These are phyloP conservation scores for Aspergillus ellipticus DNA, from an alignment of 495 filamentous ascomycete species.

Conservation along the genomic window DNA sequence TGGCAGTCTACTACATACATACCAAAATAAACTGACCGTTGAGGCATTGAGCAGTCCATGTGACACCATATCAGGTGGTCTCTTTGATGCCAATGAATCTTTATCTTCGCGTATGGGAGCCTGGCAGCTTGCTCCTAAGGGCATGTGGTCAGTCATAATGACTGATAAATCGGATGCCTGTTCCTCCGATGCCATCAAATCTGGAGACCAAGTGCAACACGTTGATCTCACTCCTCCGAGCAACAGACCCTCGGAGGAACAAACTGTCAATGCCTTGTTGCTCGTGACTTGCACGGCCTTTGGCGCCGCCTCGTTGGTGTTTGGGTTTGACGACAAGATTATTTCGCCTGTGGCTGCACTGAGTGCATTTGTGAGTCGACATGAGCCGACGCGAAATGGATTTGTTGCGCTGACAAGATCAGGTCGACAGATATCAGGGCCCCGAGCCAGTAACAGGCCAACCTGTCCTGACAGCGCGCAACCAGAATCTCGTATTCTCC, in stretches of 20 bases:
- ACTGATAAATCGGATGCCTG: background rate
- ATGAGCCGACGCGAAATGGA: background rate
- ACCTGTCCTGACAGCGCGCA: conserved; percentile 32
- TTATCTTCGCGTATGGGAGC: background rate
- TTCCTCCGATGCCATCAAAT: background rate
- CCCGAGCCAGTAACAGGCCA: conserved; percentile 22
- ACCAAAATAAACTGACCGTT: no score
- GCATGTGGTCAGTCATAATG: background rate
- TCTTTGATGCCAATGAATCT: background rate
- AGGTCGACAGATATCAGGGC: conserved; percentile 37
- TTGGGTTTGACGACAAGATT: conserved; percentile 39
- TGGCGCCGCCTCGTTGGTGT: conserved; percentile 36
- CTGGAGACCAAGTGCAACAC: conserved; percentile 17
- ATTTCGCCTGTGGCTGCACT: conserved; percentile 39
- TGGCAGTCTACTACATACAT: no score
- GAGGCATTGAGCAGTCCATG: background rate
- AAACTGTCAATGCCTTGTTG: conserved; percentile 26
- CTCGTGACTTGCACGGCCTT: conserved; percentile 32
- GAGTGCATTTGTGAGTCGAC: conserved; percentile 29
- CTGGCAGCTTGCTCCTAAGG: background rate
- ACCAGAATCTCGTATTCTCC: conserved; percentile 36
- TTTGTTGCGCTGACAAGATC: background rate
- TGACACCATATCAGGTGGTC: background rate
- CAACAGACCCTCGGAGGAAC: conserved; percentile 3
- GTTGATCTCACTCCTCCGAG: conserved; percentile 13